phyloP scores from a whole-genome alignment of 2,329 filamentous ascomycete species.

The Thielaviopsis populi region DNA sequence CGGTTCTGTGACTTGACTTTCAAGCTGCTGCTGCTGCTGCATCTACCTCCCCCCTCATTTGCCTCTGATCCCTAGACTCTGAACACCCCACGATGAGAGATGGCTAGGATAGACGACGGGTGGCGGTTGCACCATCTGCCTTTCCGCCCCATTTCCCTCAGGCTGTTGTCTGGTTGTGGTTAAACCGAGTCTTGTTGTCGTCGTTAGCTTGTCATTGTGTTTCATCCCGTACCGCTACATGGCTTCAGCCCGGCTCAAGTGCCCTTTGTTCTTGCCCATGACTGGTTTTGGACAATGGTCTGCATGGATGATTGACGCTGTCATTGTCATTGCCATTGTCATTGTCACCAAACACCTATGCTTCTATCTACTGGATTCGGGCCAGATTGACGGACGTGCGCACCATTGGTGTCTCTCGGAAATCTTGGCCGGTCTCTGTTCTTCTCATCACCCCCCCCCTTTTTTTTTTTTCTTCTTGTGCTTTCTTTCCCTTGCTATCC shows the following conservation, averaged over 20 bases:
- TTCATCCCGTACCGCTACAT: neutral
- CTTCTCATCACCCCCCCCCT: conserved; percentile 21
- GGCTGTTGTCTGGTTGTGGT: neutral
- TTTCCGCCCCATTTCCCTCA: neutral
- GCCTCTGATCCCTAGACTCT: neutral
- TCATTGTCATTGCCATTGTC: neutral
- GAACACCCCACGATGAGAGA: neutral
- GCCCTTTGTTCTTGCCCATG: neutral
- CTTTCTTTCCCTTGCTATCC: neutral
- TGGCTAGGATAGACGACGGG: too few species aligned
- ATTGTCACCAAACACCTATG: neutral
- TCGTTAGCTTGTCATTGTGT: neutral
- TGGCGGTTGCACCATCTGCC: neutral
- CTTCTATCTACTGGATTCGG: neutral
- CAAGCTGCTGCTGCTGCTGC: neutral
- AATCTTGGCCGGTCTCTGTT: conserved; percentile 10
- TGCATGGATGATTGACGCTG: neutral
- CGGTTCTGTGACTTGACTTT: neutral
- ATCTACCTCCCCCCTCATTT: neutral
- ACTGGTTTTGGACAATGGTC: neutral
- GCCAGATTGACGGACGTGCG: neutral
- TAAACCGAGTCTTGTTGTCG: neutral
- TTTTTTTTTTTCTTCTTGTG: conserved; percentile 14
- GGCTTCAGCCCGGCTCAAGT: neutral
- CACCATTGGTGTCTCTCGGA: neutral